These are phyloP conservation scores for Trichoderma erinaceum DNA, from an alignment of 495 filamentous ascomycete species.

Conservation along the genomic window DNA sequence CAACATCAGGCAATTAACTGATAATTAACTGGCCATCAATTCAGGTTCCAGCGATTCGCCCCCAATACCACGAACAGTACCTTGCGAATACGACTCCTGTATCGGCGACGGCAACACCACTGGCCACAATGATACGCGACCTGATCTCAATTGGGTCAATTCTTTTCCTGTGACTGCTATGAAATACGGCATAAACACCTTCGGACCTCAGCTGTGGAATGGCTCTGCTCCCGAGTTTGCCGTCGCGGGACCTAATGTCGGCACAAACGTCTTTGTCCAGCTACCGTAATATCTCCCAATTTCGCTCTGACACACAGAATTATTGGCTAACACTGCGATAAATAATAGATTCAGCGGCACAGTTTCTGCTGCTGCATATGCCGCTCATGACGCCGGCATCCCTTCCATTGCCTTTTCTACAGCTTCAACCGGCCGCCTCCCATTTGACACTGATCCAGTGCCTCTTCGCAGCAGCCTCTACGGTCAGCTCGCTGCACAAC, in stretches of 20 bases:
- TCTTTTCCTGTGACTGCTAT: constrained; percentile 61
- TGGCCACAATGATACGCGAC: constrained; percentile 49
- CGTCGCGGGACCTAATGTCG: constrained; percentile 60
- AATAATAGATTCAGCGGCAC: constrained; percentile 49
- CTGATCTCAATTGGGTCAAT: constrained; percentile 63
- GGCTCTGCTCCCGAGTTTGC: constrained; percentile 49
- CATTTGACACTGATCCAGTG: constrained; percentile 43
- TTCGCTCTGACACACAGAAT: too few species aligned
- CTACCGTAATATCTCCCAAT: constrained; percentile 24
- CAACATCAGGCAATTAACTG: neutral
- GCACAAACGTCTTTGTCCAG: constrained; percentile 48
- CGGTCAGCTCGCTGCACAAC: constrained; percentile 51
- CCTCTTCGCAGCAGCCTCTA: constrained; percentile 52
- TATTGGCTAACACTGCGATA: too few species aligned
- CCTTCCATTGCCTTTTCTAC: constrained; percentile 63
- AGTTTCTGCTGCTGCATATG: constrained; percentile 54
- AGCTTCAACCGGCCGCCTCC: constrained; percentile 39
- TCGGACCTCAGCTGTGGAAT: constrained; percentile 46
- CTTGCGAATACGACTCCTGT: constrained; percentile 57
- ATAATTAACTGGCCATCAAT: neutral
- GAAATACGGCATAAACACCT: constrained; percentile 53
- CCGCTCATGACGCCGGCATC: constrained; percentile 46
- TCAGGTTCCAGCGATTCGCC: constrained; percentile 49
- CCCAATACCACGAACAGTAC: constrained; percentile 34
- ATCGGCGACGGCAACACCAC: constrained; percentile 45